phyloP scores from a whole-genome alignment of 2,329 filamentous ascomycete species.

The Colletotrichum ledebouriae region DNA sequence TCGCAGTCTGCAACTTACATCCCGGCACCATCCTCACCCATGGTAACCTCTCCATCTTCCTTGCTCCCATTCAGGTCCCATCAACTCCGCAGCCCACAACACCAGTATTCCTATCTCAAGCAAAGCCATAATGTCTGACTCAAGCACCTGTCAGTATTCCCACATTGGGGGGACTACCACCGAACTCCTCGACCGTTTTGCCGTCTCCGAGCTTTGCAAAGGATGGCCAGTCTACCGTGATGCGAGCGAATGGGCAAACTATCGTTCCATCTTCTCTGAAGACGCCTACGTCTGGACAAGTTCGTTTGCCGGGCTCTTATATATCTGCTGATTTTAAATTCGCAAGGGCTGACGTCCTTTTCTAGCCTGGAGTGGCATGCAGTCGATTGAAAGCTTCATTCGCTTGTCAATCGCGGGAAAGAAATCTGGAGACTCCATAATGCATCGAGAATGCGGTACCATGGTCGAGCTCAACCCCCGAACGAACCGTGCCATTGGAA shows the following conservation, averaged over 20 bases:
- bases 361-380: slow-evolving; percentile 59
- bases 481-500: slow-evolving; percentile 60
- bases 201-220: slow-evolving; percentile 65
- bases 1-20: no score
- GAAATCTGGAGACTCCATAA: slow-evolving; percentile 66
- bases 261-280: slow-evolving; percentile 60
- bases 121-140: slow-evolving; percentile 26
- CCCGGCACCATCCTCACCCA: no score
- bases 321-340: no score
- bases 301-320: slow-evolving; percentile 47
- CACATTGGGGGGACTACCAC: slow-evolving; percentile 59
- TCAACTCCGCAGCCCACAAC: no score
- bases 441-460: slow-evolving; percentile 67
- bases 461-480: slow-evolving; percentile 58
- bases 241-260: slow-evolving; percentile 67
- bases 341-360: no score
- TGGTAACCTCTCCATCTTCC: no score
- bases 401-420: slow-evolving; percentile 64
- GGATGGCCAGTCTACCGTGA: slow-evolving; percentile 68
- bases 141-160: slow-evolving; percentile 49
- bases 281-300: slow-evolving; percentile 65
- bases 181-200: slow-evolving; percentile 60
- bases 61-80: not conserved
- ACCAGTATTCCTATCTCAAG: not conserved
- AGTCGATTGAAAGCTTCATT: slow-evolving; percentile 57